phyloP scores from a whole-genome alignment of 108 stramenopile species.

The Ochromonas danica region DNA sequence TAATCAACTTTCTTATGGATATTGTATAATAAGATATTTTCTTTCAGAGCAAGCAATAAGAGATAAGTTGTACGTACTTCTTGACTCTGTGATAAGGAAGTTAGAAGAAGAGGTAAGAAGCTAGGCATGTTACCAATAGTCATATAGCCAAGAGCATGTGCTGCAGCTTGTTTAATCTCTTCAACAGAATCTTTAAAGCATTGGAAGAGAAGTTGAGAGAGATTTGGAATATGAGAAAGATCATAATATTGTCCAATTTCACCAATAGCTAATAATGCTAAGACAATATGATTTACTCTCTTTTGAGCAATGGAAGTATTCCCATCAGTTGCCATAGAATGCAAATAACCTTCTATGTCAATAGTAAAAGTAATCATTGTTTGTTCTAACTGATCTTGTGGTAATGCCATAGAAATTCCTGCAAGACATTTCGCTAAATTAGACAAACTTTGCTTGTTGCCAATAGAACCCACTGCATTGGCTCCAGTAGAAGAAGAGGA shows the following conservation, averaged over 20 bases:
- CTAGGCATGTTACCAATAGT: slow-evolving; percentile 71
- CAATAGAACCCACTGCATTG: background rate
- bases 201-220: slow-evolving; percentile 61
- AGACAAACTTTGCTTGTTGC: background rate
- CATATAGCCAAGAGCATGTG: slow-evolving; percentile 82
- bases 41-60: slow-evolving; percentile 80
- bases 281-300: too few species aligned
- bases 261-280: slow-evolving; percentile 78
- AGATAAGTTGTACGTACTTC: slow-evolving; percentile 78
- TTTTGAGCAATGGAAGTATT: slow-evolving; percentile 44
- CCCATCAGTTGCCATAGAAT: too few species aligned
- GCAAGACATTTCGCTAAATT: slow-evolving; percentile 19
- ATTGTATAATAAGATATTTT: slow-evolving; percentile 82
- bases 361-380: background rate
- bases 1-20: slow-evolving; percentile 45
- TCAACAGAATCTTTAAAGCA: slow-evolving; percentile 75
- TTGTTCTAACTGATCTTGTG: background rate
- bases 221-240: slow-evolving; percentile 51
- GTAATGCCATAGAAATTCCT: background rate
- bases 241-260: slow-evolving; percentile 81
- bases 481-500: background rate
- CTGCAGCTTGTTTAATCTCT: slow-evolving; percentile 88
- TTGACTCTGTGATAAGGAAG: slow-evolving; percentile 66
- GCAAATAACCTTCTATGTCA: background rate
- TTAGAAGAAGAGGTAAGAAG: slow-evolving; percentile 73